Percentiles rank a stretch among this genome's conserved stretches.
Evolutionary conservation across 1,284 basidiomycete species (phyloP).

Genomic region (Amylostereum areolatum): DNA sequence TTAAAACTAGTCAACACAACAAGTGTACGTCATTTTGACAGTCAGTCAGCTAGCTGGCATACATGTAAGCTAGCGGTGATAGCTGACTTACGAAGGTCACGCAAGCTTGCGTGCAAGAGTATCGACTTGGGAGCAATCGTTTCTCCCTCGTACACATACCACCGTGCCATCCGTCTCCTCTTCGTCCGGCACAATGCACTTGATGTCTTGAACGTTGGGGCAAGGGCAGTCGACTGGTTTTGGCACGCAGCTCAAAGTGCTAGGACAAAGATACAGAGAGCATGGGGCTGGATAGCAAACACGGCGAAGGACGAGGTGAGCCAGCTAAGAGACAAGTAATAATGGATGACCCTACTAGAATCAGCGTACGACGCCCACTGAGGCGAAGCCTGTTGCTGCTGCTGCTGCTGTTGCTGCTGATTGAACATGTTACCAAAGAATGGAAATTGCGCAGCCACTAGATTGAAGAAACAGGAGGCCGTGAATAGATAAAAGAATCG

Average conservation of each 20-base stretch:
- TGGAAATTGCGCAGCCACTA: slow-evolving; percentile 46
- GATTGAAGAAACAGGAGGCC: slow-evolving; percentile 14
- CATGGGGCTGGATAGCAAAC: slow-evolving; percentile 23
- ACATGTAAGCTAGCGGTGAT: background rate
- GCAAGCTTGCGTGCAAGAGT: slow-evolving; percentile 24
- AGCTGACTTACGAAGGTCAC: slow-evolving; percentile 17
- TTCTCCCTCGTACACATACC: slow-evolving; percentile 31
- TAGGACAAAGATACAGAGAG: slow-evolving; percentile 33
- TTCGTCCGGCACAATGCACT: slow-evolving; percentile 33
- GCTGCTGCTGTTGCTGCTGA: slow-evolving; percentile 39
- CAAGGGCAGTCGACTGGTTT: slow-evolving; percentile 37
- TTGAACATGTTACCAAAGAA: slow-evolving; percentile 65
- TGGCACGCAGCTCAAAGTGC: slow-evolving; percentile 32
- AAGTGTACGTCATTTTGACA: background rate
- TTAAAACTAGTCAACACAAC: background rate
- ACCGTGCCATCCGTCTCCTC: slow-evolving; percentile 29
- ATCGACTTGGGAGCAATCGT: slow-evolving; percentile 30
- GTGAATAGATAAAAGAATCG: slow-evolving; percentile 6
- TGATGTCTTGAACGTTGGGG: slow-evolving; percentile 35
- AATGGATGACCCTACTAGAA: slow-evolving; percentile 21
- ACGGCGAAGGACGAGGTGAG: no score
- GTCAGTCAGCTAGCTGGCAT: background rate
- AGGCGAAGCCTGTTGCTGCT: slow-evolving; percentile 41
- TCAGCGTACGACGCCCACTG: slow-evolving; percentile 59
- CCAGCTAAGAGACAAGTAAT: no score